Evolutionary conservation across 1,139 yeast species (phyloP), one percentile per base, ranked within the genome.

Genomic region (Zygosaccharomyces sapae): DNA sequence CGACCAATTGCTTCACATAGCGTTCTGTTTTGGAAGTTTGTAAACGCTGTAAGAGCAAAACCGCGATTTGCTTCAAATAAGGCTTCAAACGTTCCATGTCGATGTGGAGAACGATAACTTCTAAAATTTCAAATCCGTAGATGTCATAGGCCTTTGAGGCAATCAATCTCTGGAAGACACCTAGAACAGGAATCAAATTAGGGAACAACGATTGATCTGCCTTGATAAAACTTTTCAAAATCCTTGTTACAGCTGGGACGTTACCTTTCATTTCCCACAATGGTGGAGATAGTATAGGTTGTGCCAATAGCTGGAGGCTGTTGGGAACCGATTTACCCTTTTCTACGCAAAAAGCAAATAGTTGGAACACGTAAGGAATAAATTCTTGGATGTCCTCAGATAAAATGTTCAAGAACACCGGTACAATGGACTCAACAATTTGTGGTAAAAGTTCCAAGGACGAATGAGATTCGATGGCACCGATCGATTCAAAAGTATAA

Each of bases 201-300:
- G 72, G 65, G 54, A 82, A 83, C 0, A 74, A 69, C 1, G 65
- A 51, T 2, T 83, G 76, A 48, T 88, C 89, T 43, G 77, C 82
- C 38, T 72, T 72, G 37, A 92, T 72, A 29, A 92, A 82, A 3
- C 90, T 82, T 48, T 82, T 77, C 46, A 94, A 70, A 46, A 92
- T 73, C 55, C 96, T 77, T 0, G 95, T 85, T 18, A 92, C 79
- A 2, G 97, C 97, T 1, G 98, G 98, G 38, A 90, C 81, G 59
- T 92, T 92, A 19, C 98, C 98, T 56, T 82, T 77, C 50, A 80
- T 80, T 64, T 92, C 97, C 98, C 98, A 94, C 36, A 89, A 81
- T 5, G 82, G 68, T 13, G 98, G 97, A 2, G 96, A 79, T 63
- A 94, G 73, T 34, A 94, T 72, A 0, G 98, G 98, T 55, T 80